These are phyloP conservation scores for Podaxis rugospora DNA, from an alignment of 768 basidiomycete genomes.

Conservation along the genomic window DNA sequence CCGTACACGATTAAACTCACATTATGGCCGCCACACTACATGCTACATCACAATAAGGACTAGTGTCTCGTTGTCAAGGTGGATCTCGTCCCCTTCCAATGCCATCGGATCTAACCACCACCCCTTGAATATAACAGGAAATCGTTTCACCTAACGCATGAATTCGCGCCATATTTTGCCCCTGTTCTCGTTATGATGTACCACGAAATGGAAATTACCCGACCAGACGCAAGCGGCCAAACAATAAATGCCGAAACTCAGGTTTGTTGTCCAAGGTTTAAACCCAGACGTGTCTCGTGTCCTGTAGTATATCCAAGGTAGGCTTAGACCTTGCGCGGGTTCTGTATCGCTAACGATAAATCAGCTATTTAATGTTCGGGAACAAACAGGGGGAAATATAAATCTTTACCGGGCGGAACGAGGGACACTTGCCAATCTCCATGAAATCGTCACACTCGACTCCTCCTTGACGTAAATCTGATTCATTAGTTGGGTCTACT, in stretches of 20 bases:
- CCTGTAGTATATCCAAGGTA: background rate
- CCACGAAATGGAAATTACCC: background rate
- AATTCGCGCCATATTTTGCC: background rate
- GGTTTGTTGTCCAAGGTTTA: background rate
- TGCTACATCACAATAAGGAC: background rate
- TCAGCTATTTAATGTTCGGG: background rate
- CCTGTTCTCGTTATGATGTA: background rate
- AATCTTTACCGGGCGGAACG: background rate
- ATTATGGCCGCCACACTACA: background rate
- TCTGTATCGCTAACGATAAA: background rate
- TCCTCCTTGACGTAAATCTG: background rate
- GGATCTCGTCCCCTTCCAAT: background rate
- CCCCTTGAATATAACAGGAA: background rate
- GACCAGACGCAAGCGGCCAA: background rate
- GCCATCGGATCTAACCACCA: background rate
- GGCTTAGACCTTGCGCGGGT: background rate
- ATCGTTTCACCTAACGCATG: background rate
- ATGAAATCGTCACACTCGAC: background rate
- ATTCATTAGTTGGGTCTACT: background rate
- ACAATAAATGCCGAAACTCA: background rate
- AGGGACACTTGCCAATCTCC: background rate
- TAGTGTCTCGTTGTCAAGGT: background rate
- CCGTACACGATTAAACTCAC: background rate
- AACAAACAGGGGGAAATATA: background rate
- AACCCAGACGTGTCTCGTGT: slow-evolving; percentile 4